Percentiles rank a stretch among this genome's conserved stretches.
Conservation (phyloP, 305 asterid genomes). For the Salvia sclarea region DNA sequence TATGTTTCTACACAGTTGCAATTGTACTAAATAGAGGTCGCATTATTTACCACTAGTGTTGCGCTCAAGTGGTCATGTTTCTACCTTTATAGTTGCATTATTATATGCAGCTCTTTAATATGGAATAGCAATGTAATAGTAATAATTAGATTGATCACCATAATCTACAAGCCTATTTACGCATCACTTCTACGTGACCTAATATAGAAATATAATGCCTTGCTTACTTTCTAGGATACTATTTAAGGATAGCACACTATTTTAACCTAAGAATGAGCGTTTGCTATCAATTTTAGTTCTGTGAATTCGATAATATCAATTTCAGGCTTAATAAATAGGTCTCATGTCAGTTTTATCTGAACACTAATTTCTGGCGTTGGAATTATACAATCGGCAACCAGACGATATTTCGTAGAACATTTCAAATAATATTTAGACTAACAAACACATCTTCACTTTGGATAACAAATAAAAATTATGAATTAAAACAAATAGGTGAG, state of each 20-base stretch:
- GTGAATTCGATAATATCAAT: no score
- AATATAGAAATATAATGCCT: not conserved
- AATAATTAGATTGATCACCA: not conserved
- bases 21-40: constrained; percentile 12
- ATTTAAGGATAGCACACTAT: not conserved
- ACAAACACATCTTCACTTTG: no score
- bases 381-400: no score
- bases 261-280: not conserved
- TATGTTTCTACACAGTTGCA: constrained; percentile 17
- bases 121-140: not conserved
- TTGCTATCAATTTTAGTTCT: no score
- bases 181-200: not conserved
- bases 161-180: not conserved
- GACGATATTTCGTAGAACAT: no score
- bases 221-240: not conserved
- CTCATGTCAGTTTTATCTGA: no score
- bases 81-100: not conserved
- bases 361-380: no score
- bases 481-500: no score
- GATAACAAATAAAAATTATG: no score
- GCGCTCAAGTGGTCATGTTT: constrained; percentile 2
- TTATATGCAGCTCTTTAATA: constrained; percentile 8
- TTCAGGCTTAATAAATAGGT: no score
- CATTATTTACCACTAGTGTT: constrained; percentile 26
- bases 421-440: no score